phyloP scores from a whole-genome alignment of 805 yeast species.

The Spathaspora arborariae region DNA sequence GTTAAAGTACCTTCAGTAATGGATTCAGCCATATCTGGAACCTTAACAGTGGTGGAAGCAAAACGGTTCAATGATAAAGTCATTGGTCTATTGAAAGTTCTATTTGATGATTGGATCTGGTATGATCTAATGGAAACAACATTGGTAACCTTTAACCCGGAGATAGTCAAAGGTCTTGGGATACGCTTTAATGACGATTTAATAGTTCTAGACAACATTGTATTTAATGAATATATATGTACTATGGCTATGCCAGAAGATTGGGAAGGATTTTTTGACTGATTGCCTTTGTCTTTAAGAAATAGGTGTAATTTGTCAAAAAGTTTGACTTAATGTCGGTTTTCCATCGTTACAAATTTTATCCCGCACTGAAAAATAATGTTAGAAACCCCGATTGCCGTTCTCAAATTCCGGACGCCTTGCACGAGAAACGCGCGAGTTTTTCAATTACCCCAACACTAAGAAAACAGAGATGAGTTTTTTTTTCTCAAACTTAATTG shows the following conservation, averaged over 20 bases:
- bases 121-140: conserved; percentile 18
- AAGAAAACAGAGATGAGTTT: neutral
- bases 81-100: conserved; percentile 4
- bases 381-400: neutral
- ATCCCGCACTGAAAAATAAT: neutral
- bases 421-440: neutral
- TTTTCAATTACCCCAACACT: neutral
- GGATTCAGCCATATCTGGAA: conserved; percentile 98
- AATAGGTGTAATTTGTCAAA: neutral
- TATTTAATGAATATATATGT: neutral
- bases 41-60: conserved; percentile 61
- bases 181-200: conserved; percentile 25
- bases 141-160: conserved; percentile 11
- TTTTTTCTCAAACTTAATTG: conserved; percentile 2
- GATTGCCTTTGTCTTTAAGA: neutral
- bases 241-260: neutral
- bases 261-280: neutral
- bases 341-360: neutral
- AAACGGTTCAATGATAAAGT: conserved; percentile 29
- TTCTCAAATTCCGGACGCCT: neutral
- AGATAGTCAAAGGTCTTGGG: conserved; percentile 7
- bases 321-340: neutral
- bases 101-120: conserved; percentile 8
- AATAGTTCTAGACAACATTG: conserved; percentile 33
- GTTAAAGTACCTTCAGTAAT: conserved; percentile 94